Conservation (phyloP, 495 filamentous ascomycete genomes). For the Pseudotulostoma volvatum region DNA sequence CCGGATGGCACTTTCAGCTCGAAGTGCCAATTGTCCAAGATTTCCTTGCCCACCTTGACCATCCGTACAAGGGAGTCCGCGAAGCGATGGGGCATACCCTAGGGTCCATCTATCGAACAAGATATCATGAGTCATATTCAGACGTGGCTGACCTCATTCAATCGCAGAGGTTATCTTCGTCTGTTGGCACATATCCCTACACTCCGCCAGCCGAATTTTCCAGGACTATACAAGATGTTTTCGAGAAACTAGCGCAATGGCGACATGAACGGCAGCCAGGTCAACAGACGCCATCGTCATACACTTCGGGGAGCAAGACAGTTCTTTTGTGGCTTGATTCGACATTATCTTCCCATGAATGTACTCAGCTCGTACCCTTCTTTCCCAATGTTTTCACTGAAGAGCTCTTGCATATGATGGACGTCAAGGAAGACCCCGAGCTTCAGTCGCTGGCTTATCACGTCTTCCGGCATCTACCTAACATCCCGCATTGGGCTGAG, state of each 20-base stretch:
- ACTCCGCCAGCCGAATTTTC: conserved; percentile 57
- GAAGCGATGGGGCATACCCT: conserved; percentile 88
- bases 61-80: conserved; percentile 92
- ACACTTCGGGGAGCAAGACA: conserved; percentile 92
- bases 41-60: conserved; percentile 81
- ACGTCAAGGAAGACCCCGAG: conserved; percentile 96
- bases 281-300: conserved; percentile 82
- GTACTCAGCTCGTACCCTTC: conserved; percentile 77
- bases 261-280: conserved; percentile 68
- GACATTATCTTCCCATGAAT: conserved; percentile 80
- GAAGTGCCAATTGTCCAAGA: conserved; percentile 83
- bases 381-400: conserved; percentile 81
- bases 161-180: conserved; percentile 58
- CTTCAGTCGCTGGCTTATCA: conserved; percentile 90
- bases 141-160: conserved; percentile 60
- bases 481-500: conserved; percentile 80
- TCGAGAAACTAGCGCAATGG: conserved; percentile 73
- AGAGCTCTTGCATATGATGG: conserved; percentile 97
- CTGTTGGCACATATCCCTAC: conserved; percentile 77
- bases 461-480: conserved; percentile 91
- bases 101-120: conserved; percentile 68
- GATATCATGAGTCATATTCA: conserved; percentile 83
- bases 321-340: conserved; percentile 90
- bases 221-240: conserved; percentile 56
- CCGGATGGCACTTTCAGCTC: conserved; percentile 90